Conservation (phyloP, 2,329 filamentous ascomycete species). For the Podosphaera fusca region DNA sequence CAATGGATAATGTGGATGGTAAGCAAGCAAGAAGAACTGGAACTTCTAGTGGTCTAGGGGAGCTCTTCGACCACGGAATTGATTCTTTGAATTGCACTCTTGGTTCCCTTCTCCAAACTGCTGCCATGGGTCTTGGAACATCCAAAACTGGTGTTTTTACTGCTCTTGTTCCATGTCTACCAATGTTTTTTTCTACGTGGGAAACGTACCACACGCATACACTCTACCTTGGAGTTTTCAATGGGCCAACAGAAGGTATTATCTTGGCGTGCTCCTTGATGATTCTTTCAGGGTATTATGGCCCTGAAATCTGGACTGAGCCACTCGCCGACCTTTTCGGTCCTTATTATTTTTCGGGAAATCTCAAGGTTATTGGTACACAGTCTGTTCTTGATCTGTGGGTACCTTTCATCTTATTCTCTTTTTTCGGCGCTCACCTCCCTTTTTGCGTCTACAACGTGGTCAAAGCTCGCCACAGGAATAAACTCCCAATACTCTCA, state of each 20-base stretch:
- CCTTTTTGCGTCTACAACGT: constrained; percentile 84
- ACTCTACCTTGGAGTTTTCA: constrained; percentile 85
- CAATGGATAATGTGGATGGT: constrained; percentile 96
- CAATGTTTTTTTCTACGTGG: constrained; percentile 99
- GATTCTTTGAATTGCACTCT: constrained; percentile 95
- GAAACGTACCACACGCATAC: constrained; percentile 98
- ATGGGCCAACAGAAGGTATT: constrained; percentile 87
- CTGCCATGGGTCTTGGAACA: constrained; percentile 75
- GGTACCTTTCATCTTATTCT: constrained; percentile 45
- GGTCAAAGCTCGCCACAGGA: constrained; percentile 44
- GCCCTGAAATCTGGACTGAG: constrained; percentile 66
- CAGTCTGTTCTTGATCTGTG: constrained; percentile 71
- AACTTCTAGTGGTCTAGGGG: constrained; percentile 81
- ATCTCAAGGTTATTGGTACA: constrained; percentile 38
- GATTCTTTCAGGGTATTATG: constrained; percentile 67
- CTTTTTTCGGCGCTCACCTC: constrained; percentile 50
- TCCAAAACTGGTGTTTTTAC: constrained; percentile 76
- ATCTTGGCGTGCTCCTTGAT: constrained; percentile 74
- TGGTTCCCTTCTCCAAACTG: constrained; percentile 72
- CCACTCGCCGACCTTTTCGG: constrained; percentile 50
- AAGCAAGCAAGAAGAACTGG: constrained; percentile 91
- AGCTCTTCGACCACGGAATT: constrained; percentile 96
- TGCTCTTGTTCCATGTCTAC: constrained; percentile 68
- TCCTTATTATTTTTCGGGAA: constrained; percentile 25
- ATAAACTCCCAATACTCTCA: constrained; percentile 52